Base-by-base conservation (phyloP, 1,139 yeast genomes). In the Scheffersomyces titani region DNA sequence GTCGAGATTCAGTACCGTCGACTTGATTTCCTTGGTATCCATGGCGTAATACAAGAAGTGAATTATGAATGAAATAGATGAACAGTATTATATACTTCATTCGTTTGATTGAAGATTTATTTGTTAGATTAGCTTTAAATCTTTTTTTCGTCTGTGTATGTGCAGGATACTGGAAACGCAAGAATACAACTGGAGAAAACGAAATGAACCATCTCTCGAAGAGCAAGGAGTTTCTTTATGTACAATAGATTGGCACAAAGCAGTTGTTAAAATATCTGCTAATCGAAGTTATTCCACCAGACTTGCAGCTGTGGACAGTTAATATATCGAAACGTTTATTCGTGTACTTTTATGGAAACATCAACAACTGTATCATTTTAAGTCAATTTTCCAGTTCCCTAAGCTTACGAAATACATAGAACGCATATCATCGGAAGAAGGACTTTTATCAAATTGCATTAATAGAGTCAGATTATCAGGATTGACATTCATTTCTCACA, bases 21-120 rank as follows among this genome's bases (percentile, higher is more conserved):
- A 81, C 65, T 84, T 83, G 63, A 91, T 90, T 69, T 91, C 97
- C 65, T 83, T 86, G 44, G 87, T 80, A 60, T 90, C 93, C 94
- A 89, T 88, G 47, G 18, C 19, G 52, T n/a, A 24, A 2, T n/a
- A 13, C 4, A 9, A 21, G 21, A 19, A 36, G 44, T 36, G 47
- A 22, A 44, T 13, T 47, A 30, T 20, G 48, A 19, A n/a, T 46
- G 48, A 46, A 44, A 53, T 5, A 30, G 40, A 30, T 16, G 11
- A 30, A 30, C 16, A 30, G 9, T 11, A 30, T 3, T 13, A 9
- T 30, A 11, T 30, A 9, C 11, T 11, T 11, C 40, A 30, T 13
- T 30, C 3, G 13, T 30, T 30, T 30, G 16, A 30, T 30, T 30
- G 11, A 24, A 24, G 36, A 22, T 30, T 11, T 30, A 30, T 7